Conservation (phyloP, 768 basidiomycete genomes). For the Leccinum arenicola region DNA sequence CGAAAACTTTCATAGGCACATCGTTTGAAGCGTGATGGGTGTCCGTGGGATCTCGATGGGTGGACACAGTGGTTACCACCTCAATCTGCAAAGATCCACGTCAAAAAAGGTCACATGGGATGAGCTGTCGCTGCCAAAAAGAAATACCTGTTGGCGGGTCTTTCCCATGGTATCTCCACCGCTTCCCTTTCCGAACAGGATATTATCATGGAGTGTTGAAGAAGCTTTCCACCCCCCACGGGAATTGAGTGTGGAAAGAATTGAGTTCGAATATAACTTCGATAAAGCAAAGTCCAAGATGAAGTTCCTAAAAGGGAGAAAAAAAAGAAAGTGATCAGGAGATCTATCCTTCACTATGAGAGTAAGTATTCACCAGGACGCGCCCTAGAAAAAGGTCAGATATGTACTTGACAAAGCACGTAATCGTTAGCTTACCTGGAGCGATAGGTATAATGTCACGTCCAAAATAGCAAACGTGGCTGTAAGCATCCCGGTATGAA, state of each 20-base stretch:
- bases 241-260: slow-evolving; percentile 21
- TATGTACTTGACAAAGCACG: background rate
- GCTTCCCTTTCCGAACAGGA: slow-evolving; percentile 3
- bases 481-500: slow-evolving; percentile 30
- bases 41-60: background rate
- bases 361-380: slow-evolving; percentile 20
- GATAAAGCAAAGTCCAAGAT: slow-evolving; percentile 24
- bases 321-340: background rate
- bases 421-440: slow-evolving; percentile 7
- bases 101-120: background rate
- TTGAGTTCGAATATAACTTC: slow-evolving; percentile 27
- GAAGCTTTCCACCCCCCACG: slow-evolving; percentile 22
- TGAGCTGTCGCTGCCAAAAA: background rate
- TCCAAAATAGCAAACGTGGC: slow-evolving; percentile 17
- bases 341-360: background rate
- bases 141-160: slow-evolving; percentile 5
- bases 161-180: background rate
- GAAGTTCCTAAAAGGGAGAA: slow-evolving; percentile 11
- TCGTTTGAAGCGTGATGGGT: background rate
- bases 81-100: background rate
- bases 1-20: background rate
- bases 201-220: background rate
- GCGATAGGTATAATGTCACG: slow-evolving; percentile 19
- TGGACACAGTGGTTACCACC: background rate
- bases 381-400: slow-evolving; percentile 3